Conservation (phyloP, 2,329 filamentous ascomycete genomes). For the Fusarium sp. region DNA sequence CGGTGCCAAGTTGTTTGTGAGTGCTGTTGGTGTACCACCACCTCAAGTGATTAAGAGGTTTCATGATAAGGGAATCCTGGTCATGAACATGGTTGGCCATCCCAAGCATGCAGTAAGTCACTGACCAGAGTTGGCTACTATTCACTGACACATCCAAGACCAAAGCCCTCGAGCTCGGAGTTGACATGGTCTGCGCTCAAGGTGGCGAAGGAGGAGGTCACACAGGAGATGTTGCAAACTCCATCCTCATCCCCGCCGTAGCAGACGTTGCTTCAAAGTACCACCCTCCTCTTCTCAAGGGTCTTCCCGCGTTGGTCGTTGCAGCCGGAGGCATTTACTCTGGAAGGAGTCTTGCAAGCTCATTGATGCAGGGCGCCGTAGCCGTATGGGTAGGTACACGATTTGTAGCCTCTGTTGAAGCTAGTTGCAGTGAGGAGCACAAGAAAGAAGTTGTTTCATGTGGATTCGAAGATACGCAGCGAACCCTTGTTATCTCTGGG, state of each 20-base stretch:
- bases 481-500: conserved; percentile 85
- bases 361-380: conserved; percentile 86
- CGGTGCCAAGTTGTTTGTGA: conserved; percentile 87
- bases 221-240: conserved; percentile 86
- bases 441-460: conserved; percentile 87
- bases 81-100: conserved; percentile 98
- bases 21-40: conserved; percentile 88
- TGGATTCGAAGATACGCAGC: conserved; percentile 79
- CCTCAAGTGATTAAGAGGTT: conserved; percentile 76
- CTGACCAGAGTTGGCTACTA: not conserved
- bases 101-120: conserved; percentile 79
- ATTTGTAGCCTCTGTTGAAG: conserved; percentile 86
- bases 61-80: conserved; percentile 80
- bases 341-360: conserved; percentile 81
- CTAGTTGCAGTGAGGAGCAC: conserved; percentile 81
- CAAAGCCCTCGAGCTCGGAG: conserved; percentile 86
- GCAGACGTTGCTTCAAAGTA: conserved; percentile 84
- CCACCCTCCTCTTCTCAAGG: conserved; percentile 74
- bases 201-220: conserved; percentile 94
- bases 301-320: conserved; percentile 79
- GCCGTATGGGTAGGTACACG: conserved; percentile 96
- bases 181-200: conserved; percentile 92
- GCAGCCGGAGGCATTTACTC: conserved; percentile 90
- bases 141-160: conserved; percentile 27
- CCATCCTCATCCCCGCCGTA: conserved; percentile 87